phyloP scores from a whole-genome alignment of 2,329 filamentous ascomycete genomes.

The Ceratocystis smalleyi region DNA sequence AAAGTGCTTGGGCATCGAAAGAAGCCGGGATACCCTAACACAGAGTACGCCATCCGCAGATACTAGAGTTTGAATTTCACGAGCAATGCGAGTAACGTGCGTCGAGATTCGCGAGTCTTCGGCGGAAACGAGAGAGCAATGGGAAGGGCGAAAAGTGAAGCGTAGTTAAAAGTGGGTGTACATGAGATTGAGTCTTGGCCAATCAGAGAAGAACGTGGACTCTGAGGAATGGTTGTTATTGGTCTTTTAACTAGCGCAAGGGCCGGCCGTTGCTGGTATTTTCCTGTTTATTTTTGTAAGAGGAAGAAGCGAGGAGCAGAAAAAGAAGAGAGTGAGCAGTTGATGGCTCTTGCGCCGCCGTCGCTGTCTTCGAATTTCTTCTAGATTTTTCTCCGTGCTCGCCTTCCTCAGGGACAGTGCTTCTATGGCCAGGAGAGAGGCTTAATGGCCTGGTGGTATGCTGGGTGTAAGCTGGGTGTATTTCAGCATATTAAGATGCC shows the following conservation, averaged over 20 bases:
- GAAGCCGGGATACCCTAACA: neutral
- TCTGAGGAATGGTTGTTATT: neutral
- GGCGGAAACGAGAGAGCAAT: neutral
- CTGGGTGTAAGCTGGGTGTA: too few species aligned
- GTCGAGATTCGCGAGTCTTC: neutral
- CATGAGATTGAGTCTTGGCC: neutral
- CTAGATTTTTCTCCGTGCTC: neutral
- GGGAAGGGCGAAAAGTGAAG: neutral
- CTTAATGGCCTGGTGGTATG: too few species aligned
- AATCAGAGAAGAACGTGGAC: slow-evolving; percentile 8
- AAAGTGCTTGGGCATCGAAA: too few species aligned
- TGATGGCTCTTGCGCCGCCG: neutral
- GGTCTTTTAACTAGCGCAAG: neutral
- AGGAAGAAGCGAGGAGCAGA: neutral
- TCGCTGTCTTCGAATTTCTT: neutral
- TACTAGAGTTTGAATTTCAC: too few species aligned
- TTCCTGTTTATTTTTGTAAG: neutral
- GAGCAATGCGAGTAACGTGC: too few species aligned
- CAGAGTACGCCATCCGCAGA: neutral
- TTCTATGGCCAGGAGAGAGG: too few species aligned
- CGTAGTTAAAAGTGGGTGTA: neutral
- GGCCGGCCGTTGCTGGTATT: neutral
- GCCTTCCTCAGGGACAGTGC: neutral
- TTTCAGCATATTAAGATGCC: too few species aligned
- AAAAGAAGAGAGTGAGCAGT: neutral